Base-by-base conservation (phyloP, 140 eudicot species). In the Anethum foeniculum region DNA sequence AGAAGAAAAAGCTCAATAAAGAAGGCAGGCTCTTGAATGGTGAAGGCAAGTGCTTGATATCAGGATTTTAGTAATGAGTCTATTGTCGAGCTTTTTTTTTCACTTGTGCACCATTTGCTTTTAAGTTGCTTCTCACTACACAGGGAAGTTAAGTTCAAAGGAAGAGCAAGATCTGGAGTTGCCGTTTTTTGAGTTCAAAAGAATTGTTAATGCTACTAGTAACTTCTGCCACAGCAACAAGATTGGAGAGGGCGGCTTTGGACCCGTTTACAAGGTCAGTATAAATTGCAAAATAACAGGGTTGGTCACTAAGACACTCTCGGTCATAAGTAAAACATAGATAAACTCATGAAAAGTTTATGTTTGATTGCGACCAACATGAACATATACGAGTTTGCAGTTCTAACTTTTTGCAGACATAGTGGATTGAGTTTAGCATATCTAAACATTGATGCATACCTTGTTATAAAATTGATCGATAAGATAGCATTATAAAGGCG, bases 201-300 rank as follows among this genome's bases (percentile, higher is more conserved):
- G 56, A 10, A 28, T 81, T 49, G 32, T 48, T 19, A 69, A 76
- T 13, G 89, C 87, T 11, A 84, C 87, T 9, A 8, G 84, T 46
- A 81, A 84, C 47, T 84, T 81, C 71, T 86, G 87, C 39, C 3
- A 3, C 14, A 14, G 30, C 18, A 84, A 83, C 51, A 84, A 84
- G 81, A 7, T 84, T 60, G 86, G 86, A 62, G 77, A 84, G 83
- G 86, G 75, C 23, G 85, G 87, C 28, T 84, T 71, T 77, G 84
- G 87, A 79, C 86, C 87, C 32, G 86, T 87, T n/a, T 81, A 81
- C 51, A 81, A 79, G 86, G 90, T 81, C 10, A 25, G 48, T 43
- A 43, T 34, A 1, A 34, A 34, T 43, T 43, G 54, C 34, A 43
- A 8, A 44, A 72, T 74, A 10, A n/a, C 28, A 43, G 10, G 21